Conservation (phyloP, 2,329 filamentous ascomycete species). For the Xylariaceae sp. region DNA sequence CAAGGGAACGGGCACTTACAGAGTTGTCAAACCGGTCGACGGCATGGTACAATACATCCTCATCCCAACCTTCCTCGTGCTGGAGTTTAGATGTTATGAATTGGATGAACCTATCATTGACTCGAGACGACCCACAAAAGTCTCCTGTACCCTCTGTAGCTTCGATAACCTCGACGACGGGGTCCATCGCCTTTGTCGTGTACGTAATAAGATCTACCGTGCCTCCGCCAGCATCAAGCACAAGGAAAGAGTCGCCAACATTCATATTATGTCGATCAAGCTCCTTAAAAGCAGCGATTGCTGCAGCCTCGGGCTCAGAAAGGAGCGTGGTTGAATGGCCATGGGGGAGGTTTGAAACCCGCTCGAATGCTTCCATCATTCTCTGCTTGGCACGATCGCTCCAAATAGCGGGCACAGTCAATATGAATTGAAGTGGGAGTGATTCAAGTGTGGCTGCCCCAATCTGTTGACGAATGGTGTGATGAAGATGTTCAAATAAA, state of each 20-base stretch:
- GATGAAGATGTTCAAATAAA: conserved; percentile 52
- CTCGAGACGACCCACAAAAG: conserved; percentile 52
- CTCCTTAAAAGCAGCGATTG: conserved; percentile 50
- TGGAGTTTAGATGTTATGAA: conserved; percentile 48
- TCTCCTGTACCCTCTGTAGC: conserved; percentile 52
- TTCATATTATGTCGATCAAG: conserved; percentile 46
- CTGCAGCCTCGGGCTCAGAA: conserved; percentile 57
- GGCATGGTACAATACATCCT: conserved; percentile 44
- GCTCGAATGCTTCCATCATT: conserved; percentile 49
- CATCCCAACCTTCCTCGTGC: conserved; percentile 46
- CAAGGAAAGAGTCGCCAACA: conserved; percentile 51
- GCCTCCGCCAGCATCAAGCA: conserved; percentile 58
- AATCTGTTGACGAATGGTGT: conserved; percentile 46
- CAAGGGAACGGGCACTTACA: conserved; percentile 19
- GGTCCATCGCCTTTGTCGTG: conserved; percentile 47
- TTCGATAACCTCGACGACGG: conserved; percentile 51
- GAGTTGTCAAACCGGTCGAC: conserved; percentile 49
- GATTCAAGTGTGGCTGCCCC: conserved; percentile 45
- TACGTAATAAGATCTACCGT: conserved; percentile 40
- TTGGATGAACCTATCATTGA: conserved; percentile 51
- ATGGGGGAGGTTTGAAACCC: conserved; percentile 38
- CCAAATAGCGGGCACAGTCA: conserved; percentile 64
- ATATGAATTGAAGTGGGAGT: conserved; percentile 54
- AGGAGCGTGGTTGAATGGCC: conserved; percentile 47
- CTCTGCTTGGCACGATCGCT: conserved; percentile 56